A percentile compares a stretch with the other conserved stretches of the same genome.
These are phyloP conservation scores for Pisolithus thermaeus DNA, from an alignment of 1,284 basidiomycete species.

Conservation along the genomic window DNA sequence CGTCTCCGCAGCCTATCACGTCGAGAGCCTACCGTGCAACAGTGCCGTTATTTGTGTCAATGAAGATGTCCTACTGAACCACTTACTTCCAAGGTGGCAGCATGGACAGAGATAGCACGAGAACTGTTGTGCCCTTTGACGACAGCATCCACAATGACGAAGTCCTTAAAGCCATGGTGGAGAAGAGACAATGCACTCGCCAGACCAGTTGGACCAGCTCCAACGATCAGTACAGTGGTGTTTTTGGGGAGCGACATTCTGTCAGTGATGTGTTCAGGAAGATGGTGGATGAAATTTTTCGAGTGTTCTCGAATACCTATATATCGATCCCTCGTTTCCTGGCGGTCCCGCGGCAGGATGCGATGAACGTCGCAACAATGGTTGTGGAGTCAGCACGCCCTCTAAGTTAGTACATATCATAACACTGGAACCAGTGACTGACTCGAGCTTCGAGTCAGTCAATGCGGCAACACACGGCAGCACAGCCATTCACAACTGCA, in stretches of 20 bases:
- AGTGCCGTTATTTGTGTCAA: background rate
- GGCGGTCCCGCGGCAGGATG: too few species aligned
- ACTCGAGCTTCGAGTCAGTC: too few species aligned
- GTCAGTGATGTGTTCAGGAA: too few species aligned
- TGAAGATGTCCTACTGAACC: background rate
- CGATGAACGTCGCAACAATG: too few species aligned
- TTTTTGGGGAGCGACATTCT: conserved; percentile 20
- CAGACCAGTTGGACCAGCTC: conserved; percentile 15
- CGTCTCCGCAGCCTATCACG: conserved; percentile 38
- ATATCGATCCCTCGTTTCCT: too few species aligned
- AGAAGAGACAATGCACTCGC: conserved; percentile 12
- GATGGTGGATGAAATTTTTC: too few species aligned
- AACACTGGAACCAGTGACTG: too few species aligned
- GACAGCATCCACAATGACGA: conserved; percentile 43
- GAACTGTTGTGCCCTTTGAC: conserved; percentile 29
- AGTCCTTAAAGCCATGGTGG: conserved; percentile 35
- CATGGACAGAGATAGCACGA: conserved; percentile 39
- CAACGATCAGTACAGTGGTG: conserved; percentile 18
- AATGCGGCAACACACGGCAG: too few species aligned
- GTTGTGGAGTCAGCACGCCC: too few species aligned
- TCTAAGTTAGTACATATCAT: too few species aligned
- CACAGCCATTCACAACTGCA: too few species aligned
- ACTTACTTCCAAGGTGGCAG: conserved; percentile 38
- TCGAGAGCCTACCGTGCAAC: conserved; percentile 37
- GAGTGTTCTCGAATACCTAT: too few species aligned